These are phyloP conservation scores for Candida smagusa DNA, from an alignment of 1,139 yeast species.

Conservation along the genomic window DNA sequence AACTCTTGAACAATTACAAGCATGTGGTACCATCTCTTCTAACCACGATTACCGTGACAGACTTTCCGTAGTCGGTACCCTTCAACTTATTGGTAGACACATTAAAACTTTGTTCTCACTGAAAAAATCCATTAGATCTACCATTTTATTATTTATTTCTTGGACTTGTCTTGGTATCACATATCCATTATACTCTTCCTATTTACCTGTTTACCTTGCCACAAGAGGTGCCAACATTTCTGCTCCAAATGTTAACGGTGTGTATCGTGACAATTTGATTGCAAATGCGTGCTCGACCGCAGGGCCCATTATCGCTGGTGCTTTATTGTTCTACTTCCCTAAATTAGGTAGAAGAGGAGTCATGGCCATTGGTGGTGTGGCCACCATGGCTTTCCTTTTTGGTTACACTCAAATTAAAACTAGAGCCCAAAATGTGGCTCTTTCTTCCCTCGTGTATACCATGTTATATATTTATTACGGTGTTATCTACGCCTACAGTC, in stretches of 20 bases:
- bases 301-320: slow-evolving; percentile 13
- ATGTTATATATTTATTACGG: slow-evolving; percentile 13
- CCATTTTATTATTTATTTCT: slow-evolving; percentile 23
- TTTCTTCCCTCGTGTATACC: slow-evolving; percentile 10
- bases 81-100: slow-evolving; percentile 19
- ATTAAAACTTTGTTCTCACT: slow-evolving; percentile 23
- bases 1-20: slow-evolving; percentile 24
- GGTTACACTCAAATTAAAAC: slow-evolving; percentile 12
- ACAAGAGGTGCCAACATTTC: slow-evolving; percentile 33
- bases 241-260: slow-evolving; percentile 14
- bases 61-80: slow-evolving; percentile 8
- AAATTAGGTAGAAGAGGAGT: slow-evolving; percentile 12
- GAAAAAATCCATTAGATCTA: slow-evolving; percentile 21
- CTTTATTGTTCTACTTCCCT: slow-evolving; percentile 8
- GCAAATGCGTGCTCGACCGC: slow-evolving; percentile 9
- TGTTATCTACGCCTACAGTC: slow-evolving; percentile 12
- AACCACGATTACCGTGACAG: slow-evolving; percentile 14
- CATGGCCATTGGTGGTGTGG: slow-evolving; percentile 12
- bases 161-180: slow-evolving; percentile 33
- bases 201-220: slow-evolving; percentile 31
- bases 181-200: slow-evolving; percentile 32
- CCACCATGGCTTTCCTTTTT: slow-evolving; percentile 12
- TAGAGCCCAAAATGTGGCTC: slow-evolving; percentile 9
- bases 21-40: slow-evolving; percentile 21
- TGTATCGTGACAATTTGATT: slow-evolving; percentile 11